A percentile compares a stretch with the other conserved stretches of the same genome.
These are phyloP conservation scores for Moesziomyces globuligerus DNA, from an alignment of 1,284 basidiomycete species.

Conservation along the genomic window DNA sequence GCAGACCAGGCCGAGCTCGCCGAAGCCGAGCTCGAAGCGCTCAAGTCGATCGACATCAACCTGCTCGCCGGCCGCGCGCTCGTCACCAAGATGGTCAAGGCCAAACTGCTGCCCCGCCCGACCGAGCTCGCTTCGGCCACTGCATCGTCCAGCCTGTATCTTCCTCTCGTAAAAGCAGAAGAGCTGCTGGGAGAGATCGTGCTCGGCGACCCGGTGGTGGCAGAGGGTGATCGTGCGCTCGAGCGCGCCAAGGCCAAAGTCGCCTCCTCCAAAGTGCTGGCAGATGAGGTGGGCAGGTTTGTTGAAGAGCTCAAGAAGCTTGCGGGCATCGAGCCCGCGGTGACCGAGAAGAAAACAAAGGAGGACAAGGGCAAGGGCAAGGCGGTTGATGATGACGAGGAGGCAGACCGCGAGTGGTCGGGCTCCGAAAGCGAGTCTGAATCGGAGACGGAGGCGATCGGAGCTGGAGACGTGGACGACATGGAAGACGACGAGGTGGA, in stretches of 20 bases:
- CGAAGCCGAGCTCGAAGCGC: slow-evolving; percentile 75
- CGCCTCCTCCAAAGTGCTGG: slow-evolving; percentile 79
- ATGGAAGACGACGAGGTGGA: slow-evolving; percentile 13
- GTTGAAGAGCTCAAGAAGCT: slow-evolving; percentile 69
- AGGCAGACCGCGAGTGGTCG: slow-evolving; percentile 31
- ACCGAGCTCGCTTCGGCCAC: slow-evolving; percentile 3
- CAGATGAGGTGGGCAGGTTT: slow-evolving; percentile 73
- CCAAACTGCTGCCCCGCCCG: slow-evolving; percentile 40
- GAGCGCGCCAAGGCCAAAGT: slow-evolving; percentile 79
- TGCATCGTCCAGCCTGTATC: slow-evolving; percentile 8
- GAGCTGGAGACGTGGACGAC: slow-evolving; percentile 17
- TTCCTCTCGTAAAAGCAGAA: slow-evolving; percentile 43
- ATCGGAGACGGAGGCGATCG: slow-evolving; percentile 14
- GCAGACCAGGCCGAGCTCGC: slow-evolving; percentile 11
- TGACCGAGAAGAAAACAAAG: slow-evolving; percentile 1
- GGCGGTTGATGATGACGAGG: slow-evolving; percentile 38
- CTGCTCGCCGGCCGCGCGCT: slow-evolving; percentile 46
- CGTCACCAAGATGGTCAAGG: slow-evolving; percentile 56
- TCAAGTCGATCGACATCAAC: slow-evolving; percentile 72
- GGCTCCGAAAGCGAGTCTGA: slow-evolving; percentile 51
- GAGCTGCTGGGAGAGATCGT: slow-evolving; percentile 56
- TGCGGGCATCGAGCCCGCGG: slow-evolving; percentile 19
- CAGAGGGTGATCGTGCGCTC: slow-evolving; percentile 63
- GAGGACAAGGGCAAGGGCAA: slow-evolving; percentile 32
- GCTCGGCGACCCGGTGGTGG: slow-evolving; percentile 16